A percentile compares a stretch with the other conserved stretches of the same genome.
phyloP scores from a whole-genome alignment of 139 green algal genomes.

The Pleodorina starrii region DNA sequence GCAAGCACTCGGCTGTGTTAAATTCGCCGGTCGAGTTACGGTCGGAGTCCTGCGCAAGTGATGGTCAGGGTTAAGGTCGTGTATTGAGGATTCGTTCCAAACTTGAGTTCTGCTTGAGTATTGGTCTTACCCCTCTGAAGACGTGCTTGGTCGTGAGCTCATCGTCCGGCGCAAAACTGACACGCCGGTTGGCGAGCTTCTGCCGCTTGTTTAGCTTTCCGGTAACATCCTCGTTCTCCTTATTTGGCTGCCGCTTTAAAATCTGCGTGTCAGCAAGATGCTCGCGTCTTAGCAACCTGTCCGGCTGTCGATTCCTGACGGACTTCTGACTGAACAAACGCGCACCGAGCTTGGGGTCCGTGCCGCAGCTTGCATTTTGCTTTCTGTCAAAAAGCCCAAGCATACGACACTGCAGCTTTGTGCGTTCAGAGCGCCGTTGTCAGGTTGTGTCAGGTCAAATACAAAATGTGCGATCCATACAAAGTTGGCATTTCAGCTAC shows the following conservation, averaged over 20 bases:
- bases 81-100: not conserved
- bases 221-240: slow-evolving; percentile 62
- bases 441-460: no score
- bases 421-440: no score
- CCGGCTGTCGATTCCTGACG: not conserved
- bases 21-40: not conserved
- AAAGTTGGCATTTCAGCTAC: no score
- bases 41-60: slow-evolving; percentile 33
- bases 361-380: slow-evolving; percentile 12
- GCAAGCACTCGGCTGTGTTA: no score
- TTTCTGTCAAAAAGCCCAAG: no score
- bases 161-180: slow-evolving; percentile 84
- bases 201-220: slow-evolving; percentile 37
- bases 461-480: no score
- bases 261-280: no score
- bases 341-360: slow-evolving; percentile 38
- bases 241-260: slow-evolving; percentile 53
- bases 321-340: no score
- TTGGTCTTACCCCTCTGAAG: slow-evolving; percentile 61
- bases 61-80: not conserved
- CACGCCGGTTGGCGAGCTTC: slow-evolving; percentile 62
- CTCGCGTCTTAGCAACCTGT: not conserved
- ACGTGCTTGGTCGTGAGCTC: slow-evolving; percentile 81
- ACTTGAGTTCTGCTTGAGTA: not conserved
- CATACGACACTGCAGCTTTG: no score